phyloP scores from a whole-genome alignment of 805 yeast species.

The Teunomyces funiuensis region DNA sequence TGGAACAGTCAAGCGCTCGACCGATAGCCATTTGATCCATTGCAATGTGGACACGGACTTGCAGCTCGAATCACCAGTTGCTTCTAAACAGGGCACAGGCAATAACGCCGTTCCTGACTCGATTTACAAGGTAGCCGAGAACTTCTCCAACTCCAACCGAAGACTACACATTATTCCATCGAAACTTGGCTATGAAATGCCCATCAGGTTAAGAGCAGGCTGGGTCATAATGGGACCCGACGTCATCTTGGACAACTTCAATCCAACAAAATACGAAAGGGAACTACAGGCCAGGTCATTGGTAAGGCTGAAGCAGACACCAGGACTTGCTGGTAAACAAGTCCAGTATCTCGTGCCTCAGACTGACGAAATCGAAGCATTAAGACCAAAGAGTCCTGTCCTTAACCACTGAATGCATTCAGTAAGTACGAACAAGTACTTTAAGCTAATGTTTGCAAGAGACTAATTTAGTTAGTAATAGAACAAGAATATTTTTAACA shows the following conservation, averaged over 20 bases:
- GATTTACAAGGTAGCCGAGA: constrained; percentile 81
- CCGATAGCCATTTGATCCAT: constrained; percentile 81
- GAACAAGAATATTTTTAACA: background rate
- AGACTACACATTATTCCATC: constrained; percentile 85
- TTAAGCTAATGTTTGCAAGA: background rate
- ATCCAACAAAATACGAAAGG: constrained; percentile 28
- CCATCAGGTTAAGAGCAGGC: constrained; percentile 71
- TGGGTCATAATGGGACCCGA: constrained; percentile 93
- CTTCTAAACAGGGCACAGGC: constrained; percentile 9
- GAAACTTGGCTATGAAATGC: constrained; percentile 60
- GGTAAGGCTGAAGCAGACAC: constrained; percentile 21
- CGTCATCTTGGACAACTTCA: constrained; percentile 68
- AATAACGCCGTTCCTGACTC: constrained; percentile 61
- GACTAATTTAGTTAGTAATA: constrained; percentile 4
- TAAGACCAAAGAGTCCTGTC: constrained; percentile 82
- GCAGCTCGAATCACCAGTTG: constrained; percentile 52
- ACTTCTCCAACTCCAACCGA: constrained; percentile 79
- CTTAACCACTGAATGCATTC: too few relatives aligned
- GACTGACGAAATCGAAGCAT: constrained; percentile 68
- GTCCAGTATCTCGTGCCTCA: constrained; percentile 56
- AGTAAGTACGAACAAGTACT: too few relatives aligned
- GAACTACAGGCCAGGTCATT: constrained; percentile 33
- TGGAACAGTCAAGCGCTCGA: constrained; percentile 86
- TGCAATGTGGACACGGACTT: constrained; percentile 92
- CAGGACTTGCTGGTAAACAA: constrained; percentile 35